Conservation (phyloP, 441 rosid species). For the Mallotus japonicus region DNA sequence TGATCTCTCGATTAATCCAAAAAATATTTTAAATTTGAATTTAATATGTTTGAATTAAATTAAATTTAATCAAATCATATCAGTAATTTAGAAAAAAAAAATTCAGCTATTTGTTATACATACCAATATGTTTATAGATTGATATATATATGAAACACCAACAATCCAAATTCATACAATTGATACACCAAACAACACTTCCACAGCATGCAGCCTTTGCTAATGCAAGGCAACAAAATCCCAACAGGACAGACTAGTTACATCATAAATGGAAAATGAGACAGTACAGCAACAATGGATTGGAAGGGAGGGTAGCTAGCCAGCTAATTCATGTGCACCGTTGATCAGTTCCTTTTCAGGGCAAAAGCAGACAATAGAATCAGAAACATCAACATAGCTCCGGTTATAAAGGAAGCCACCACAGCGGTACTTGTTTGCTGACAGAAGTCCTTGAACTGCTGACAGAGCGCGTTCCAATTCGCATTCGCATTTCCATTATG, state of each 20-base stretch:
- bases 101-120: no score
- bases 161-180: neutral
- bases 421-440: constrained; percentile 63
- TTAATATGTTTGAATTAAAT: no score
- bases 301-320: no score
- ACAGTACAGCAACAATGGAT: neutral
- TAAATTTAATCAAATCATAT: no score
- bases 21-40: no score
- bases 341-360: constrained; percentile 28
- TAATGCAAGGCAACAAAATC: no score
- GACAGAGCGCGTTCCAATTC: constrained; percentile 80
- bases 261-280: no score
- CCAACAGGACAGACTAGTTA: no score
- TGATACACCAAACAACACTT: neutral
- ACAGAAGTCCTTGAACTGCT: constrained; percentile 68
- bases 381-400: constrained; percentile 38
- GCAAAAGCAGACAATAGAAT: constrained; percentile 57
- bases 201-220: neutral
- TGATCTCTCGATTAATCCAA: no score
- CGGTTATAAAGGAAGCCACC: constrained; percentile 60
- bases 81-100: no score
- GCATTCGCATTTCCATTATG: constrained; percentile 68
- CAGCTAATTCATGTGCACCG: neutral
- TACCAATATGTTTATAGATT: no score
- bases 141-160: neutral